Percentiles rank a stretch among this genome's conserved stretches.
Conservation (phyloP, 306 rosid species). For the Quercus ilex region DNA sequence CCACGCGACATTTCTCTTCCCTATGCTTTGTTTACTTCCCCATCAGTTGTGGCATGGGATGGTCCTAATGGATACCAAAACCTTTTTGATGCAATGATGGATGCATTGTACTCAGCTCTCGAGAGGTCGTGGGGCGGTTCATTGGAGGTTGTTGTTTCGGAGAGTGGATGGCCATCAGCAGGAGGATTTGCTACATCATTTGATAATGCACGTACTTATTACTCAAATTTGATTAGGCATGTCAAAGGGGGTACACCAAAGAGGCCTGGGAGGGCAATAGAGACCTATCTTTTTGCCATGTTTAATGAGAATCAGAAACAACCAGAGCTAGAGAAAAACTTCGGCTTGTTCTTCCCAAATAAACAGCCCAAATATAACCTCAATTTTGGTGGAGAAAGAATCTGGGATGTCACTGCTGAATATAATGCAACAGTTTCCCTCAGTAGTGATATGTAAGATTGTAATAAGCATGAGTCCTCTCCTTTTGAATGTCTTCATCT, state of each 20-base stretch:
- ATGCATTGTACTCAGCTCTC: constrained; percentile 45
- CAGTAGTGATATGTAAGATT: constrained; percentile 19
- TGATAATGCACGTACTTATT: constrained; percentile 49
- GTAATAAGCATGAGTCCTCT: neutral
- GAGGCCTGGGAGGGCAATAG: constrained; percentile 43
- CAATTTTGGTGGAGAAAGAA: constrained; percentile 25
- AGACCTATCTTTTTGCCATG: constrained; percentile 41
- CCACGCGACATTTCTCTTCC: constrained; percentile 51
- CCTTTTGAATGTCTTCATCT: neutral
- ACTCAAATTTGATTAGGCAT: constrained; percentile 47
- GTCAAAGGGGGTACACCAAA: constrained; percentile 54
- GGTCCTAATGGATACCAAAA: constrained; percentile 44
- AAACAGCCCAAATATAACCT: constrained; percentile 27
- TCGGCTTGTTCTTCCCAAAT: constrained; percentile 31
- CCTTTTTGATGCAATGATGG: constrained; percentile 64
- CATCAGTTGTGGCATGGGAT: constrained; percentile 42
- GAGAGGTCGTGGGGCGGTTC: constrained; percentile 48
- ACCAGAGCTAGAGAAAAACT: constrained; percentile 31
- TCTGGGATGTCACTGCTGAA: constrained; percentile 3
- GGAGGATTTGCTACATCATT: constrained; percentile 40
- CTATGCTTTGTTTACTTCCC: constrained; percentile 52
- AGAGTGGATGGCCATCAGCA: constrained; percentile 70
- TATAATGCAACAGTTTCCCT: constrained; percentile 12
- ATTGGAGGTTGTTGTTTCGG: constrained; percentile 58
- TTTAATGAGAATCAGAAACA: constrained; percentile 34